These are phyloP conservation scores for Arthrobotrys sphaeroides DNA, from an alignment of 2,329 filamentous ascomycete genomes.

Conservation along the genomic window DNA sequence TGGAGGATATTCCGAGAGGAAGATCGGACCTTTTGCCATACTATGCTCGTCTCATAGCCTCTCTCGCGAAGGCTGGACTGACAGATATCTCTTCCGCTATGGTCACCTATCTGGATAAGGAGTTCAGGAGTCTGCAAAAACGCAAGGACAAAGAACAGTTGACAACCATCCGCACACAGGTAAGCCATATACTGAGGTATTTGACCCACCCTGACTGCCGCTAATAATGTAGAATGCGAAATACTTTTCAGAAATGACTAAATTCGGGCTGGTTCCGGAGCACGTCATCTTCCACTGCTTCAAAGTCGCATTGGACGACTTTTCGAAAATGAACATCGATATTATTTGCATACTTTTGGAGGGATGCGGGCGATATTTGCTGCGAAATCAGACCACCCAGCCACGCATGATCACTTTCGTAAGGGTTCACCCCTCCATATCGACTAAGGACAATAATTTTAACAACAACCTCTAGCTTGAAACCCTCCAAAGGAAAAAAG, in stretches of 20 bases:
- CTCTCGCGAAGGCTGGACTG: constrained; percentile 85
- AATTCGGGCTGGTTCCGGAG: constrained; percentile 96
- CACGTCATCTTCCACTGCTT: constrained; percentile 99
- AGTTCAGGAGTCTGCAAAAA: constrained; percentile 94
- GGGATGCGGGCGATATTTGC: constrained; percentile 92
- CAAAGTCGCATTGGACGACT: constrained; percentile 96
- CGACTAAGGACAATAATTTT: no score
- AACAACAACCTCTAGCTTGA: constrained; percentile 68
- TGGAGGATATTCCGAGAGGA: constrained; percentile 94
- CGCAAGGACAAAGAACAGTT: constrained; percentile 98
- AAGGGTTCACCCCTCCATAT: background rate
- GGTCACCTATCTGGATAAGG: constrained; percentile 90
- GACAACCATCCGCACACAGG: constrained; percentile 33
- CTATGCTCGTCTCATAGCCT: constrained; percentile 92
- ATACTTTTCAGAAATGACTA: constrained; percentile 96
- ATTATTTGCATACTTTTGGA: constrained; percentile 96
- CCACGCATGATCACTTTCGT: constrained; percentile 89
- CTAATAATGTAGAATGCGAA: constrained; percentile 61
- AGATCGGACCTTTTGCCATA: constrained; percentile 88
- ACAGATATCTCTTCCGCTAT: constrained; percentile 91
- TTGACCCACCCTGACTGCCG: constrained; percentile 84
- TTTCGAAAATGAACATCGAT: constrained; percentile 98
- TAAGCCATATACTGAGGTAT: background rate
- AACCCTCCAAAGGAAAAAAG: constrained; percentile 93
- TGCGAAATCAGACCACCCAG: constrained; percentile 90